These are phyloP conservation scores for Pythium volutum DNA, from an alignment of 352 stramenopile species.

Conservation along the genomic window DNA sequence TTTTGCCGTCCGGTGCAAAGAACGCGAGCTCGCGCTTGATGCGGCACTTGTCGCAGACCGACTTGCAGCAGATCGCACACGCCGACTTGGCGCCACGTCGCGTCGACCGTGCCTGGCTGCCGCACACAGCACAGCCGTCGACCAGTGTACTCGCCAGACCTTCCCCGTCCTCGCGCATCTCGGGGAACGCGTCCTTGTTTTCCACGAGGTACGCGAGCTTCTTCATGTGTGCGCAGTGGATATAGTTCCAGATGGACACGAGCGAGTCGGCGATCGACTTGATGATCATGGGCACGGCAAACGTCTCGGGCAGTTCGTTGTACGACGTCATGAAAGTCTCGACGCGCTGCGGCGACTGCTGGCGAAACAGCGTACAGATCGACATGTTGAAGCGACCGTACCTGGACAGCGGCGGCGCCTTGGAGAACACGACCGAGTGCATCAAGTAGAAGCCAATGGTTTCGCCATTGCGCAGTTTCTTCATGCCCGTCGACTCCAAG, in stretches of 20 bases:
- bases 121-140: conserved; percentile 9
- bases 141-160: neutral
- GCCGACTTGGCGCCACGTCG: conserved; percentile 4
- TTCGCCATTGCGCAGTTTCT: conserved; percentile 36
- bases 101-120: neutral
- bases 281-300: conserved; percentile 34
- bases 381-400: conserved; percentile 52
- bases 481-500: conserved; percentile 51
- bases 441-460: conserved; percentile 51
- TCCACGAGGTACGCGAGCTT: conserved; percentile 50
- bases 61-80: conserved; percentile 2
- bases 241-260: conserved; percentile 26
- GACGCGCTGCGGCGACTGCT: conserved; percentile 15
- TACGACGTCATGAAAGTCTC: neutral
- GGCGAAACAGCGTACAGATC: conserved; percentile 44
- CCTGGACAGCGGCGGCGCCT: conserved; percentile 33
- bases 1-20: neutral
- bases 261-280: conserved; percentile 38
- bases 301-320: conserved; percentile 7
- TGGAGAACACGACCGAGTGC: conserved; percentile 54
- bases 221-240: conserved; percentile 49
- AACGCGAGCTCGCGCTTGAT: conserved; percentile 10
- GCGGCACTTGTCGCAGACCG: conserved; percentile 5
- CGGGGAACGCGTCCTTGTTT: neutral
- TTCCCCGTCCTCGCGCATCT: no score